phyloP scores from a whole-genome alignment of 176 grass and related monocot genomes.

The Oropetium thomaeum region DNA sequence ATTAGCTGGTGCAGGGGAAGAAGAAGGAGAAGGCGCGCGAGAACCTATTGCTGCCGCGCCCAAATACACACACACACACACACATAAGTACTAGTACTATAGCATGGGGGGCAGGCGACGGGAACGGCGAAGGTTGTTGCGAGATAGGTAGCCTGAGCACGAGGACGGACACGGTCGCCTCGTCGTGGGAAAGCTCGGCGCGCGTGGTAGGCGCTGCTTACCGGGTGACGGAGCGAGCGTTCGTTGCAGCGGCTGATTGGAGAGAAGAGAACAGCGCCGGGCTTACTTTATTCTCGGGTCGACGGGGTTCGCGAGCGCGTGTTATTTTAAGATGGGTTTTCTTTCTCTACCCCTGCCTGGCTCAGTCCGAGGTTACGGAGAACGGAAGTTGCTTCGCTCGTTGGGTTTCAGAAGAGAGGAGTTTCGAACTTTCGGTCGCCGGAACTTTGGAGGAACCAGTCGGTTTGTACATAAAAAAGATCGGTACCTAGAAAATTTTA shows the following conservation, averaged over 20 bases:
- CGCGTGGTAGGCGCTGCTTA: conserved; percentile 40
- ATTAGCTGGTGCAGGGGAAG: background rate
- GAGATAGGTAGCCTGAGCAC: background rate
- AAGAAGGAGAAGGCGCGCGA: background rate
- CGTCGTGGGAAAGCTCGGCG: conserved; percentile 30
- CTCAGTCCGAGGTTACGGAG: conserved; percentile 18
- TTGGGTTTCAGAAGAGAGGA: background rate
- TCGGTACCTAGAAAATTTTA: background rate
- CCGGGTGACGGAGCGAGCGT: conserved; percentile 11
- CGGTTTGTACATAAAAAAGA: background rate
- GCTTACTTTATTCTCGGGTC: background rate
- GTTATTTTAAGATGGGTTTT: conserved; percentile 5
- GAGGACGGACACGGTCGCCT: conserved; percentile 38
- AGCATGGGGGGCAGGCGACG: too few species aligned
- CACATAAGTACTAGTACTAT: too few species aligned
- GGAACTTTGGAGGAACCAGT: background rate
- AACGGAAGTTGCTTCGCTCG: conserved; percentile 3
- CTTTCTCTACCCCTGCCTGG: too few species aligned
- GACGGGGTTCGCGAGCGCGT: background rate
- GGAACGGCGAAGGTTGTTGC: conserved; percentile 7
- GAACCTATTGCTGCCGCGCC: background rate
- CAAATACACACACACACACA: too few species aligned
- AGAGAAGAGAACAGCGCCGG: background rate
- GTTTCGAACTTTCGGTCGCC: background rate
- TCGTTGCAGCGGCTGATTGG: conserved; percentile 1